phyloP scores from a whole-genome alignment of 139 green algal genomes.

The Tetratostichococcus sp. region DNA sequence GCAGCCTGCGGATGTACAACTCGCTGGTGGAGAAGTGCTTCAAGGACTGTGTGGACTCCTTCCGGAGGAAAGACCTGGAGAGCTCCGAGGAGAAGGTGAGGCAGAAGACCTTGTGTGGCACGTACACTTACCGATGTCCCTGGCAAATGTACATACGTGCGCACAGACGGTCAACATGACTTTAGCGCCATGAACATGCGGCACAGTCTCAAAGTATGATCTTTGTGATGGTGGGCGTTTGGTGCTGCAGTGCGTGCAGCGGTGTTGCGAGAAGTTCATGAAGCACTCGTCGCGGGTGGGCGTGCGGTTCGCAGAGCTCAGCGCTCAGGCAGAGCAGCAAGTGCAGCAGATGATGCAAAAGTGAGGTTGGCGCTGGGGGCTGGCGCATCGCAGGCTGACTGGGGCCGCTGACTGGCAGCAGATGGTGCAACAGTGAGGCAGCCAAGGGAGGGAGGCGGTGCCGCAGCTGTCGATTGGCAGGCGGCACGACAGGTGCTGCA shows the following conservation, averaged over 20 bases:
- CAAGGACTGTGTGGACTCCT: slow-evolving; percentile 85
- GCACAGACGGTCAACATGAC: too few relatives aligned
- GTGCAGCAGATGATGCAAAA: slow-evolving; percentile 46
- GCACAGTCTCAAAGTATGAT: too few relatives aligned
- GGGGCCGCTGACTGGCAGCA: too few relatives aligned
- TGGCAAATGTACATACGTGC: too few relatives aligned
- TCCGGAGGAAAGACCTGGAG: slow-evolving; percentile 88
- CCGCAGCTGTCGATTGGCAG: too few relatives aligned
- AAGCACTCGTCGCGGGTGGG: slow-evolving; percentile 81
- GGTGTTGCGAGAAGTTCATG: slow-evolving; percentile 97
- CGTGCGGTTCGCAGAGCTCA: slow-evolving; percentile 84
- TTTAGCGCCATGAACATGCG: too few relatives aligned
- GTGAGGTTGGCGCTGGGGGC: not conserved
- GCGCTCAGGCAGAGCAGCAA: slow-evolving; percentile 40
- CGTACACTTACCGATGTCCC: not conserved
- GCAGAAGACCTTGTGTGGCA: too few relatives aligned
- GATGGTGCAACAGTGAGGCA: not conserved
- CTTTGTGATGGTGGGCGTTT: too few relatives aligned
- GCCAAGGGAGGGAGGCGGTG: too few relatives aligned
- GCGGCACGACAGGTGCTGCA: too few relatives aligned
- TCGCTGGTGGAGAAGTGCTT: slow-evolving; percentile 93
- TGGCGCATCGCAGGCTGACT: too few relatives aligned
- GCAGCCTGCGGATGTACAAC: slow-evolving; percentile 96
- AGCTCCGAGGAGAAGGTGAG: slow-evolving; percentile 87
- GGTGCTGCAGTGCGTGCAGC: slow-evolving; percentile 75